Conservation (phyloP, 2,329 filamentous ascomycete species). For the Juglanconis juglandina region DNA sequence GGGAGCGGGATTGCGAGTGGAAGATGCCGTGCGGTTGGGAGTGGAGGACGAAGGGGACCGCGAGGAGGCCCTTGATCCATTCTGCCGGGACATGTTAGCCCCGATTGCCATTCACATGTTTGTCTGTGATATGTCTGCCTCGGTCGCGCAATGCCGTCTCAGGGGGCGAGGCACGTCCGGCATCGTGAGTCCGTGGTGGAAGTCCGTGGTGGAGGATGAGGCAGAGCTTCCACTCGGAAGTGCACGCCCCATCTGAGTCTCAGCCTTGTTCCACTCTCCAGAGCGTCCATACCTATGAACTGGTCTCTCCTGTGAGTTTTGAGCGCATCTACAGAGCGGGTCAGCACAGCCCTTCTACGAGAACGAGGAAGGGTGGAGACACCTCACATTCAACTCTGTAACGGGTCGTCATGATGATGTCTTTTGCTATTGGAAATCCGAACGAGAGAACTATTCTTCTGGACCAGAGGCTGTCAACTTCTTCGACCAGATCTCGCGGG, state of each 20-base stretch:
- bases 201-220: neutral
- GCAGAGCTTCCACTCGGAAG: conserved; percentile 3
- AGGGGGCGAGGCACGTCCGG: neutral
- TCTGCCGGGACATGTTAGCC: conserved; percentile 46
- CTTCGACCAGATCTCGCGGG: too few species aligned
- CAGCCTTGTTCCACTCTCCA: neutral
- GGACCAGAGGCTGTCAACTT: too few species aligned
- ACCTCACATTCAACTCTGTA: conserved; percentile 72
- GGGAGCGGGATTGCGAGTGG: conserved; percentile 41
- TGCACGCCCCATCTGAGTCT: neutral
- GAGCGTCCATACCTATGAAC: conserved; percentile 62
- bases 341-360: conserved; percentile 4
- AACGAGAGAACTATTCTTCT: too few species aligned
- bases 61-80: conserved; percentile 95
- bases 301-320: conserved; percentile 90
- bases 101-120: neutral
- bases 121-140: neutral
- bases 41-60: conserved; percentile 93
- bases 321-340: conserved; percentile 48
- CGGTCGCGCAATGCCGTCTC: neutral
- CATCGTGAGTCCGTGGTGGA: neutral
- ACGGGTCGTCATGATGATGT: conserved; percentile 54
- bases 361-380: neutral
- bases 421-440: neutral
- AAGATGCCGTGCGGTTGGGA: conserved; percentile 90